Evolutionary conservation across 768 basidiomycete species (phyloP).

Genomic region (Suillus paluster): DNA sequence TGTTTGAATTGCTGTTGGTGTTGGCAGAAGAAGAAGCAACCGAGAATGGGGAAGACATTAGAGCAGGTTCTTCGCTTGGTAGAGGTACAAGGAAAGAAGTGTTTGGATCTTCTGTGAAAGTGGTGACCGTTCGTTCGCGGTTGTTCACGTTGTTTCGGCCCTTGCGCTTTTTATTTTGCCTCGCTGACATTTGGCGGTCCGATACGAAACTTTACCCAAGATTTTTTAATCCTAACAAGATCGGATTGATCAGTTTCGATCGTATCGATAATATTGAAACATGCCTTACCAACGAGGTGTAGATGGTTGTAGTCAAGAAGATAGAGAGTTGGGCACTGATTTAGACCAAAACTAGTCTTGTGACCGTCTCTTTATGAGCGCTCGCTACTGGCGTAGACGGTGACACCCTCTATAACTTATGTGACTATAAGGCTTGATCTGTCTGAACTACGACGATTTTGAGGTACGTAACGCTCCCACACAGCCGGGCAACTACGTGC

Average conservation of each 20-base stretch:
- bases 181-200: conserved; percentile 51
- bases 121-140: conserved; percentile 72
- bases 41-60: conserved; percentile 45
- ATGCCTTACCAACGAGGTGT: conserved; percentile 8
- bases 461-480: too few species aligned
- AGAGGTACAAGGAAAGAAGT: conserved; percentile 56
- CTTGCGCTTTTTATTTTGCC: conserved; percentile 68
- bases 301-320: conserved; percentile 8
- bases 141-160: conserved; percentile 54
- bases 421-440: too few species aligned
- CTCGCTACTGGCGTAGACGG: too few species aligned
- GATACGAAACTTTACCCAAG: conserved; percentile 8
- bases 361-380: too few species aligned
- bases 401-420: too few species aligned
- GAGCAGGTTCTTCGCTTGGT: conserved; percentile 54
- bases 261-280: neutral
- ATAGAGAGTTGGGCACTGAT: too few species aligned
- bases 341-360: too few species aligned
- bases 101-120: conserved; percentile 63
- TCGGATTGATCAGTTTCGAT: conserved; percentile 16
- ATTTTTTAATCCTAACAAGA: conserved; percentile 3
- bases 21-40: conserved; percentile 38
- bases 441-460: too few species aligned
- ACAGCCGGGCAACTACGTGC: too few species aligned
- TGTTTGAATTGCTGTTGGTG: conserved; percentile 26